A percentile compares a stretch with the other conserved stretches of the same genome.
Conservation (phyloP, 106 monocot genomes). For the Dendrobium huoshanense region DNA sequence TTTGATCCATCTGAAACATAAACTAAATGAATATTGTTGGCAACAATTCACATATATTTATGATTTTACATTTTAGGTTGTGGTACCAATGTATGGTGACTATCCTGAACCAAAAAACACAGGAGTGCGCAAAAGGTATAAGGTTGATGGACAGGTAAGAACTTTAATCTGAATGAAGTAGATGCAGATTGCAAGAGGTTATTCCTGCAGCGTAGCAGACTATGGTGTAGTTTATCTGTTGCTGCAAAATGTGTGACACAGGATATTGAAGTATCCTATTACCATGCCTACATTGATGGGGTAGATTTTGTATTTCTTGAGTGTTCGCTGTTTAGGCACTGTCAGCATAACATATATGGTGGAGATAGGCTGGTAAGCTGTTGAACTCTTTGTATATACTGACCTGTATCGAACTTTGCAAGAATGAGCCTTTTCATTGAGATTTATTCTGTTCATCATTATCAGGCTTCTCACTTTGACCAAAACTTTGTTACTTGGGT, state of each 20-base stretch:
- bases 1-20: neutral
- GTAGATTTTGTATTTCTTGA: slow-evolving; percentile 94
- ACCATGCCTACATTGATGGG: slow-evolving; percentile 74
- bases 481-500: neutral
- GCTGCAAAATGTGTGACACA: slow-evolving; percentile 9
- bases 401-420: neutral
- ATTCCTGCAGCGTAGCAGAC: neutral
- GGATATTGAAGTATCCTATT: slow-evolving; percentile 78
- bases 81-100: slow-evolving; percentile 65
- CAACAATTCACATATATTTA: neutral
- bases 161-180: neutral
- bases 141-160: slow-evolving; percentile 68
- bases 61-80: slow-evolving; percentile 47
- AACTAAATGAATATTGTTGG: neutral
- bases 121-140: slow-evolving; percentile 55
- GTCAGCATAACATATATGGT: slow-evolving; percentile 58
- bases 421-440: neutral
- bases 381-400: neutral
- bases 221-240: neutral
- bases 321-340: slow-evolving; percentile 45
- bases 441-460: neutral
- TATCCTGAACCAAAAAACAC: slow-evolving; percentile 54
- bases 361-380: slow-evolving; percentile 56
- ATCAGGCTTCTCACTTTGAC: neutral
- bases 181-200: neutral